Evolutionary conservation across 2,329 filamentous ascomycete species (phyloP), one percentile per base, ranked within the genome.

Genomic region (Pezicula rhizophila): DNA sequence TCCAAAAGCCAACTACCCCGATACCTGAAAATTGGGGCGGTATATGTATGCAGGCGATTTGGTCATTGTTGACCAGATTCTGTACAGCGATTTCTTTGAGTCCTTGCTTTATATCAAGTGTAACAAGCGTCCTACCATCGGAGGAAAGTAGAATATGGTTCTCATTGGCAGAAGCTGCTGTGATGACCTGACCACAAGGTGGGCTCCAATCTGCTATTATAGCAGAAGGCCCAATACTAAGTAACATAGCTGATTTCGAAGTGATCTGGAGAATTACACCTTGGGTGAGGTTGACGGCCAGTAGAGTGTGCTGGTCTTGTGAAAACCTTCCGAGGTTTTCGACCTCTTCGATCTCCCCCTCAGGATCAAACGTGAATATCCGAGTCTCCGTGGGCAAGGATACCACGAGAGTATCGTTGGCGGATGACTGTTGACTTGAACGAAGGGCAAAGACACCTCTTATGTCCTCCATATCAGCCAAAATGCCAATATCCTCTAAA

Each of bases 1-100:
- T 82, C 82, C 92, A 97, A 68, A 95, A 93, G 1, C 90, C 91
- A 14, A 93, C 77, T 25, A 96, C 84, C 48, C 87, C 92, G 28
- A 89, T 71, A 43, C 79, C 74, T 4, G 76, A 71, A 12, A 84
- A 70, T 33, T 79, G 73, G 3, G 78, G 72, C 0, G 90, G 82
- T 2, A 93, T 77, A 42, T 92, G 83, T 8, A 97, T 75, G 59
- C 91, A 95, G 2, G 93, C 88, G 31, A 97, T 80, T 64, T 97
- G 89, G 55, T 89, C 86, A 31, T 82, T 74, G 14, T 77, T 70
- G 1, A 76, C 74, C 45, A 89, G 79, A 5, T 80, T 72, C 60
- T 85, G 84, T 51, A 79, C 70, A 5, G 74, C 73, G 4, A 79
- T 70, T 18, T 81, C 69, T 18, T 74, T 68, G 5, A 95, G 68